phyloP scores from a whole-genome alignment of 2,329 filamentous ascomycete genomes.

The Aspergillus hortae region DNA sequence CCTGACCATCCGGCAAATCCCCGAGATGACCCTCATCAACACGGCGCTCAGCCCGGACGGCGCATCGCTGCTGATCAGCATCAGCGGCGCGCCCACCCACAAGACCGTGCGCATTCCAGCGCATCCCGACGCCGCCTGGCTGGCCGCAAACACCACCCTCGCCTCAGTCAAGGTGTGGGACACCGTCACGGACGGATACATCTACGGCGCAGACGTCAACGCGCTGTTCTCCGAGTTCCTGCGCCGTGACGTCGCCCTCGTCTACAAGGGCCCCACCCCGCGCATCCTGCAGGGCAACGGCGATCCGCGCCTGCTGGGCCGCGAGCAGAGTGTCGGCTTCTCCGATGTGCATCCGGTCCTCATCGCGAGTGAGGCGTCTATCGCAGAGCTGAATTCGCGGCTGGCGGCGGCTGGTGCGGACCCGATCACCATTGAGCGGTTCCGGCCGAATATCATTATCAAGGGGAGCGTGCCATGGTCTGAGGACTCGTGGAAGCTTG shows the following conservation, averaged over 20 bases:
- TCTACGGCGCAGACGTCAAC: constrained; percentile 52
- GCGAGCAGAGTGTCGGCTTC: constrained; percentile 53
- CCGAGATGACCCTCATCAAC: constrained; percentile 61
- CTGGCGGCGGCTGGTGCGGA: constrained; percentile 42
- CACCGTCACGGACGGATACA: constrained; percentile 54
- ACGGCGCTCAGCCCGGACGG: constrained; percentile 47
- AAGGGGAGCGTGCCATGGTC: constrained; percentile 55
- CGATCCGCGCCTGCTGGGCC: constrained; percentile 52
- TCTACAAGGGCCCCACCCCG: constrained; percentile 60
- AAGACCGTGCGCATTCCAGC: constrained; percentile 52
- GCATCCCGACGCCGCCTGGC: constrained; percentile 53
- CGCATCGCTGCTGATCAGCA: constrained; percentile 42
- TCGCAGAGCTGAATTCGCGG: constrained; percentile 57
- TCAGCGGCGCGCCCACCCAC: constrained; percentile 43
- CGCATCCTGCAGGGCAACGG: constrained; percentile 56
- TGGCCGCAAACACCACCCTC: constrained; percentile 50
- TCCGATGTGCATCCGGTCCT: constrained; percentile 58
- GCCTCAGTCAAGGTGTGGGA: constrained; percentile 57
- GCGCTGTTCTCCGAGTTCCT: constrained; percentile 55
- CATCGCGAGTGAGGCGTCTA: constrained; percentile 54
- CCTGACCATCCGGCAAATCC: constrained; percentile 59
- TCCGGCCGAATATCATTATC: constrained; percentile 62
- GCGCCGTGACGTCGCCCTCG: constrained; percentile 52
- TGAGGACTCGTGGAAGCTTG: constrained; percentile 62
- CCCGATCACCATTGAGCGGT: constrained; percentile 58